Evolutionary conservation across 2,329 filamentous ascomycete genomes (phyloP).

Genomic region (Basipetospora chlamydospora): DNA sequence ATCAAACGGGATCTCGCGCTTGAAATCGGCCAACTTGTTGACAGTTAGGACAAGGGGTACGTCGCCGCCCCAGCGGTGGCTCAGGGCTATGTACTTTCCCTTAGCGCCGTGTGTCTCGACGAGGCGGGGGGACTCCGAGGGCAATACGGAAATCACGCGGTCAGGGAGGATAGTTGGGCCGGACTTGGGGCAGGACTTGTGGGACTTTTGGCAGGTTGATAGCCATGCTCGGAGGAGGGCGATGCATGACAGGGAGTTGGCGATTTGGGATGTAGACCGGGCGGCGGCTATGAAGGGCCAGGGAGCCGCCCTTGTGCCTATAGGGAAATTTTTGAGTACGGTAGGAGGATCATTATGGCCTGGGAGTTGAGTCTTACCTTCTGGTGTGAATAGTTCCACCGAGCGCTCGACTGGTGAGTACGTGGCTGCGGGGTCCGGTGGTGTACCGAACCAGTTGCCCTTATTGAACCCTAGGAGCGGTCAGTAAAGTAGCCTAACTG

Average conservation of each 20-base stretch:
- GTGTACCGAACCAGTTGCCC: no score
- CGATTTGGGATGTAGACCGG: no score
- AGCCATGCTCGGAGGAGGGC: not conserved
- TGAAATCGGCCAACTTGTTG: conserved; percentile 1
- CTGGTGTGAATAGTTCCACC: no score
- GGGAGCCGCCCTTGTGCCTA: no score
- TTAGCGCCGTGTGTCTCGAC: not conserved
- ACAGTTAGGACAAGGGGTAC: not conserved
- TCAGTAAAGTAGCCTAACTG: no score
- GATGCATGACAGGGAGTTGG: not conserved
- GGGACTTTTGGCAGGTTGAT: not conserved
- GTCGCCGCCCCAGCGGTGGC: conserved; percentile 7
- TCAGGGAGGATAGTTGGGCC: not conserved
- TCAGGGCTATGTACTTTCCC: conserved; percentile 6
- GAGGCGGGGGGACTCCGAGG: not conserved
- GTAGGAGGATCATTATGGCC: no score
- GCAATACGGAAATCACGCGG: not conserved
- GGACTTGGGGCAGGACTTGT: not conserved
- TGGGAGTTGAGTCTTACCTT: no score
- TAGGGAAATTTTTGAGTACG: no score
- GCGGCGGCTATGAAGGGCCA: no score
- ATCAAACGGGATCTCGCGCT: conserved; percentile 1
- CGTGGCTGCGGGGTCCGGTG: no score
- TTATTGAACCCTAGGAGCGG: no score
- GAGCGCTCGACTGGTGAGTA: no score